A percentile compares a stretch with the other conserved stretches of the same genome.
Evolutionary conservation across 495 filamentous ascomycete genomes (phyloP).

Genomic region (Talaromyces thailandensis): DNA sequence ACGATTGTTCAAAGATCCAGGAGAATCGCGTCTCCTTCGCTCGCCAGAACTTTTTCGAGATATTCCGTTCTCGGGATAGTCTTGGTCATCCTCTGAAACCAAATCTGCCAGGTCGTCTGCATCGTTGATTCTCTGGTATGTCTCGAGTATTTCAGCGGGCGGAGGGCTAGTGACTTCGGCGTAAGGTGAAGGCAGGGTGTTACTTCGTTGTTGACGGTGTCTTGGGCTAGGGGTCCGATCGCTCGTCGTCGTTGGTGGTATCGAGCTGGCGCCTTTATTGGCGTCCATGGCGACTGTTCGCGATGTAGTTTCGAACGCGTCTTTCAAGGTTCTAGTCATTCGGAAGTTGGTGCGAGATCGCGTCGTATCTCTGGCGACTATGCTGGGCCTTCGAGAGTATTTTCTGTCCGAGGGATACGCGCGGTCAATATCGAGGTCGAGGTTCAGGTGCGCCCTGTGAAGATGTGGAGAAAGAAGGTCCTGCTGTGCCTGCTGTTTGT

Average conservation of each 20-base stretch:
- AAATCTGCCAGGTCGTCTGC: slow-evolving; percentile 31
- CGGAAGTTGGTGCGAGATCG: slow-evolving; percentile 23
- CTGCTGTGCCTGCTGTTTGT: slow-evolving; percentile 13
- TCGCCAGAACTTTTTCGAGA: slow-evolving; percentile 1
- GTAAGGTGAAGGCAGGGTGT: slow-evolving; percentile 7
- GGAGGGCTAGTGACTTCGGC: slow-evolving; percentile 26
- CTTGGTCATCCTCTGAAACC: slow-evolving; percentile 18
- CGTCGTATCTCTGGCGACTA: slow-evolving; percentile 19
- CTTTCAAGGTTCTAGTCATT: slow-evolving; percentile 27
- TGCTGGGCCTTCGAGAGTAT: slow-evolving; percentile 19
- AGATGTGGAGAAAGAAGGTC: slow-evolving; percentile 11
- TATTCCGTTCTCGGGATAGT: not conserved
- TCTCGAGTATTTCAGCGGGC: slow-evolving; percentile 31
- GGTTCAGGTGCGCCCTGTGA: slow-evolving; percentile 20
- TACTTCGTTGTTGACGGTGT: slow-evolving; percentile 1
- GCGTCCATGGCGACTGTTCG: slow-evolving; percentile 6
- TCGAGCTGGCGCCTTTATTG: not conserved
- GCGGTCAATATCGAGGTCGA: slow-evolving; percentile 16
- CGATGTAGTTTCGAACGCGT: slow-evolving; percentile 24
- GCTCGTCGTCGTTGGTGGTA: not conserved
- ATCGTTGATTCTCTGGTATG: slow-evolving; percentile 37
- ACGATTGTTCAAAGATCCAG: not conserved
- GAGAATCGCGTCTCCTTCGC: not conserved
- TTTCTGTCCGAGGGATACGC: slow-evolving; percentile 14
- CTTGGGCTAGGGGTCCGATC: slow-evolving; percentile 2